Conservation (phyloP, 192 early-diverging fungal genomes). For the Podila minutissima region DNA sequence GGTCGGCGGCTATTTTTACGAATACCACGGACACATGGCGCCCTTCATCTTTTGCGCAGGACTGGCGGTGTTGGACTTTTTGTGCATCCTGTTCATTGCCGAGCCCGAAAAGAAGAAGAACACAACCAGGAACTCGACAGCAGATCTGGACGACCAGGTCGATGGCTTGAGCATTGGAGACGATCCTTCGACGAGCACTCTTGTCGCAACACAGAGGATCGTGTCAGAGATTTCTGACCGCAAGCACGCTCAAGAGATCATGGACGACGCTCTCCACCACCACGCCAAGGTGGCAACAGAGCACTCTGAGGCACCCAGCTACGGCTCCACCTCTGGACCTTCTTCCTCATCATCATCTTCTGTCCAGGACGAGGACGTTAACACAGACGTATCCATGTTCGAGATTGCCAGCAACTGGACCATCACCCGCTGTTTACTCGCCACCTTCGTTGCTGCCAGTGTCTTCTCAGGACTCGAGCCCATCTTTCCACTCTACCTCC, state of each 20-base stretch:
- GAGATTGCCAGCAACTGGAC: constrained; percentile 57
- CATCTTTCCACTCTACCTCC: constrained; percentile 62
- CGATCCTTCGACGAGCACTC: constrained; percentile 13
- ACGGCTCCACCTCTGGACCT: not conserved
- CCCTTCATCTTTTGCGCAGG: constrained; percentile 77
- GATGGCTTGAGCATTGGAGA: constrained; percentile 18
- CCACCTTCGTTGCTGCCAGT: constrained; percentile 58
- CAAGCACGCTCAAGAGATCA: constrained; percentile 34
- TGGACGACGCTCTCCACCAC: constrained; percentile 39
- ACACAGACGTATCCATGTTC: constrained; percentile 52
- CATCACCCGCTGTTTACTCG: constrained; percentile 53
- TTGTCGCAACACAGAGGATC: constrained; percentile 26
- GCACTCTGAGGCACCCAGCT: not conserved
- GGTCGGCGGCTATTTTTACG: constrained; percentile 71
- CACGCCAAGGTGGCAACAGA: not conserved
- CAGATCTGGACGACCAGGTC: constrained; percentile 12
- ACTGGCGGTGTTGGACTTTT: constrained; percentile 67
- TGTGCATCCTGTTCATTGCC: constrained; percentile 66
- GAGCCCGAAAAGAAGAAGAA: constrained; percentile 62
- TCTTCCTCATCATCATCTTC: not conserved
- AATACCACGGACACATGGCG: constrained; percentile 70
- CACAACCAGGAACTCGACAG: not conserved
- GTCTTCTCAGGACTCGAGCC: constrained; percentile 69
- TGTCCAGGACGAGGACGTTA: not conserved
- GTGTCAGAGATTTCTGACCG: constrained; percentile 33